Conservation (phyloP, 371 early-diverging fungal genomes). For the Gilbertella persicaria region DNA sequence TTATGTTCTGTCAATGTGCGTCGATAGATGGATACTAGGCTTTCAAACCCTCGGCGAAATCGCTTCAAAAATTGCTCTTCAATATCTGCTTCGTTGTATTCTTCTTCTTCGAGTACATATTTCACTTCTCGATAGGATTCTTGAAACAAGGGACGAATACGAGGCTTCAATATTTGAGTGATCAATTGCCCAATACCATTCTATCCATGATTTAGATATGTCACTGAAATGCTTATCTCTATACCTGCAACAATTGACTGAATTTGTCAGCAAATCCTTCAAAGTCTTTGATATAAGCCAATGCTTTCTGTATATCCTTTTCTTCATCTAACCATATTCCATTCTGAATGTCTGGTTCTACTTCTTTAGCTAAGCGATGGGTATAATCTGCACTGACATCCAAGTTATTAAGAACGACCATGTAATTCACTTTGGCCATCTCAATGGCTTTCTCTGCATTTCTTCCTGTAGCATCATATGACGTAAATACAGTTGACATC, state of each 20-base stretch:
- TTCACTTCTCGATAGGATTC: slow-evolving; percentile 83
- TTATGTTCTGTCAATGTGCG: slow-evolving; percentile 70
- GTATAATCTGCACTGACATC: slow-evolving; percentile 80
- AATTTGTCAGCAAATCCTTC: slow-evolving; percentile 63
- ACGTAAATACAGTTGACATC: slow-evolving; percentile 57
- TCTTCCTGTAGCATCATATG: slow-evolving; percentile 41
- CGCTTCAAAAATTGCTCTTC: slow-evolving; percentile 79
- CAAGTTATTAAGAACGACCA: slow-evolving; percentile 84
- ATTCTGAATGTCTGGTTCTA: slow-evolving; percentile 53
- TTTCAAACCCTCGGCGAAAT: slow-evolving; percentile 68
- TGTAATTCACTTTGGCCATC: slow-evolving; percentile 61
- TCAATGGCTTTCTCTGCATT: slow-evolving; percentile 36
- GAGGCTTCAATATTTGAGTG: slow-evolving; percentile 76
- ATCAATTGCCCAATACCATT: slow-evolving; percentile 81
- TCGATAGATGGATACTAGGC: slow-evolving; percentile 45
- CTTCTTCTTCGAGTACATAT: slow-evolving; percentile 88
- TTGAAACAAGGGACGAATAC: slow-evolving; percentile 76
- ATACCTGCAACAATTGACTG: slow-evolving; percentile 63
- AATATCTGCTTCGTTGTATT: slow-evolving; percentile 83
- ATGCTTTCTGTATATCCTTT: slow-evolving; percentile 51
- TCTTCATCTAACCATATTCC: slow-evolving; percentile 49
- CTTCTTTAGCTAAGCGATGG: slow-evolving; percentile 64
- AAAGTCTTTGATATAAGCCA: slow-evolving; percentile 50
- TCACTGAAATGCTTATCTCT: background rate
- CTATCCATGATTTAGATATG: slow-evolving; percentile 25